Conservation (phyloP, 805 yeast genomes). For the Deakozyma indianensis region DNA sequence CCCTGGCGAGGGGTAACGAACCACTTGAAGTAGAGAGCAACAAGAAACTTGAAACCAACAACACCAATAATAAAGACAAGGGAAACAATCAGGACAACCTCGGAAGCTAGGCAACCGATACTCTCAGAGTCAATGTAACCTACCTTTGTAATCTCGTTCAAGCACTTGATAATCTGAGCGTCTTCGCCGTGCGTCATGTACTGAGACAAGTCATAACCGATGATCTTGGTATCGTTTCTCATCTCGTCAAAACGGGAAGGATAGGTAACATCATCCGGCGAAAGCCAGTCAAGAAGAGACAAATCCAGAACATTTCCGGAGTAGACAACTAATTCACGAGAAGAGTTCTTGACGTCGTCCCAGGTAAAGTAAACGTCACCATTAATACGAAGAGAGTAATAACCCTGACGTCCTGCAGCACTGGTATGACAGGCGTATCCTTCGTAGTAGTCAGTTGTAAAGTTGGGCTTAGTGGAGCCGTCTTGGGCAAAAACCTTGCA, state of each 20-base stretch:
- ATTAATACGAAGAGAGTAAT: constrained; percentile 40
- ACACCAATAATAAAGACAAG: constrained; percentile 74
- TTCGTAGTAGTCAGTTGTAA: constrained; percentile 43
- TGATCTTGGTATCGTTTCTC: constrained; percentile 35
- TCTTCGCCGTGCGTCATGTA: constrained; percentile 51
- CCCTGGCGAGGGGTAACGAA: constrained; percentile 67
- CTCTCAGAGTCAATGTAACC: constrained; percentile 83
- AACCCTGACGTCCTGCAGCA: constrained; percentile 49
- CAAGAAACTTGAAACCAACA: constrained; percentile 58
- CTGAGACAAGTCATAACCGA: constrained; percentile 75
- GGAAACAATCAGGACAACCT: constrained; percentile 67
- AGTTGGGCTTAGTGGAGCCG: constrained; percentile 57
- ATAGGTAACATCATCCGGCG: constrained; percentile 49
- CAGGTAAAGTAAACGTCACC: constrained; percentile 83
- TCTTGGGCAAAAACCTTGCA: constrained; percentile 59
- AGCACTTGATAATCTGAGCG: constrained; percentile 63
- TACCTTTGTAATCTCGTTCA: constrained; percentile 73
- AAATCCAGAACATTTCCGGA: constrained; percentile 83
- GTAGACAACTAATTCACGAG: constrained; percentile 72
- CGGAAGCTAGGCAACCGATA: constrained; percentile 87
- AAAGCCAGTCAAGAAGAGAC: constrained; percentile 62
- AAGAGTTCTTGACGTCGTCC: constrained; percentile 61
- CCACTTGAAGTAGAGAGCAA: constrained; percentile 90
- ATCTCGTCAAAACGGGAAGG: constrained; percentile 60
- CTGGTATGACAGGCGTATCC: constrained; percentile 93